Base-by-base conservation (phyloP, 208 protist genomes). In the Vickermania ingenoplastis region DNA sequence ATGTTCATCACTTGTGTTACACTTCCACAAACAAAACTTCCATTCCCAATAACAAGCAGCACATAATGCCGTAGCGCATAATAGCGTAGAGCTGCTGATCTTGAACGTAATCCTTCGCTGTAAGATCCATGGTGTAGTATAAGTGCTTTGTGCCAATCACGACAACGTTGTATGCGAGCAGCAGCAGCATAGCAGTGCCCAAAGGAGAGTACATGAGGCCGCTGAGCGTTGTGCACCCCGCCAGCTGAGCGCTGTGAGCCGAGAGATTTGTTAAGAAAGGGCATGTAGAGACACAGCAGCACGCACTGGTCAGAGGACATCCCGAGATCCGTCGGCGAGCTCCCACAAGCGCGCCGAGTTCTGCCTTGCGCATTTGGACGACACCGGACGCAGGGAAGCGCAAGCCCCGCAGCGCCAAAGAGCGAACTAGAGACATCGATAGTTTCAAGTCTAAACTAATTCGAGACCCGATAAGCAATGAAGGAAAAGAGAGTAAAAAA, bases 61-160 rank as follows among this genome's bases (percentile, higher is more conserved):
- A 64, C 29, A 91, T 69, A 31, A 94, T 88, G 31, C 81, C 82
- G 63, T 94, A 94, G 51, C 75, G 80, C 79, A 94, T 86, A 30
- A 91, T 87, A 4, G 78, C 70, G 57, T 88, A 77, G 41, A 91
- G 75, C 57, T 88, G 77, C 77, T 88, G 79, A 53, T 94, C 87
- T 73, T 94, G 87, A 64, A 94, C 83, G 73, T 94, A 94, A 53
- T 94, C 87, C 69, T 90, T 91, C 26, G 80, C 81, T 13, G 83
- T 94, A 53, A 94, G 76, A 63, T 94, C 87, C 61, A 94, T 76
- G 2, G 81, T 78, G 66, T 94, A 94, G 59, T 76, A 77, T 14
- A 87, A 64, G 63, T 94, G 79, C 73, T 94, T 94, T 14, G 79
- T 77, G 54, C 78, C 68, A 31, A 94, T 76, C 4, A 94, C 83